Base-by-base conservation (phyloP, 306 rosid genomes). In the Astragalus membranaceus region DNA sequence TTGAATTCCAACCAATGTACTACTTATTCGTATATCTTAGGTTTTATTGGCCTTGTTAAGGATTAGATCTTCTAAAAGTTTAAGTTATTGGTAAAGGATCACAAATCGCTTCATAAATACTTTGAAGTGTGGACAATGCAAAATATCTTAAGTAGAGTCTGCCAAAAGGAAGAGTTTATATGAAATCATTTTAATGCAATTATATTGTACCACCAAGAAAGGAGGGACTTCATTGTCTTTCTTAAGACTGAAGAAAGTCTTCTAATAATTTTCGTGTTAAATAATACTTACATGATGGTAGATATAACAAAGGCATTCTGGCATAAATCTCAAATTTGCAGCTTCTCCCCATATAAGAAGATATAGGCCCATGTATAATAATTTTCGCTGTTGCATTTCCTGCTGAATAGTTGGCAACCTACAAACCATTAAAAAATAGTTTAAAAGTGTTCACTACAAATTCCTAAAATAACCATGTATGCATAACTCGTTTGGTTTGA, bases 291-390 rank as follows among this genome's bases (percentile, higher is more conserved):
- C 98, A 87, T 94, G 97, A 83, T 94, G 97, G 83, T 94, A 94
- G 68, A 94, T 90, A 76, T 83, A 94, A 84, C 98, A 94, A 71
- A 94, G 98, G 82, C 98, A 94, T 79, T 94, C 98, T 48, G 98
- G 98, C 98, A 94, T 94, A 86, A 94, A 94, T 80, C 97, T 87
- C 84, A 94, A 81, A 74, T 94, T 94, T 71, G 98, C 96, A 82
- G 98, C 98, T 80, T 94, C 98, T 60, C 98, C 97, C 98, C 97
- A 94, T 69, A 94, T 94, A 60, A 94, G 97, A 81, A 94, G 98
- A 85, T 94, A 94, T 64, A 94, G 82, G 20, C 97, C 96, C 96
- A 94, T 94, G 73, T 90, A 94, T 20, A 94, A 85, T 72, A 94
- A 80, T 75, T 90, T 81, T 72, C 95, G 90, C 78, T 94, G 98